A percentile compares a stretch with the other conserved stretches of the same genome.
phyloP scores from a whole-genome alignment of 257 asterid genomes.

The Solanum acaule region DNA sequence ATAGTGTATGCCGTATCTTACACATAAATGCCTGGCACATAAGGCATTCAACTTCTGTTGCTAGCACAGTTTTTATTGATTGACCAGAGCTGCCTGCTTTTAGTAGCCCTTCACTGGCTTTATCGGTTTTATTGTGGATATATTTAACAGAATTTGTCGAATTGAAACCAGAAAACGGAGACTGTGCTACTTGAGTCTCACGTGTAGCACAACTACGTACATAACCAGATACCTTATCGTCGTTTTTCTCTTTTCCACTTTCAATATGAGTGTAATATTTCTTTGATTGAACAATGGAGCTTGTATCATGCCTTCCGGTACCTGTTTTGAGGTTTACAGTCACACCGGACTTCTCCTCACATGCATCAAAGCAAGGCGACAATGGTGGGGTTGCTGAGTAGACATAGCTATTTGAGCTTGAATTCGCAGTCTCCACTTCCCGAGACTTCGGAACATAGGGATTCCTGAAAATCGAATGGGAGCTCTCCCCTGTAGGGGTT shows the following conservation, averaged over 20 bases:
- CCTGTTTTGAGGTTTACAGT: slow-evolving; percentile 36
- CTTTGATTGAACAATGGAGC: slow-evolving; percentile 40
- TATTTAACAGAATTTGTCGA: slow-evolving; percentile 40
- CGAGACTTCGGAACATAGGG: slow-evolving; percentile 82
- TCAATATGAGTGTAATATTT: slow-evolving; percentile 64
- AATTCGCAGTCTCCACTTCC: slow-evolving; percentile 70
- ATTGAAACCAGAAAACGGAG: slow-evolving; percentile 40
- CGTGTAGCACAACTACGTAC: slow-evolving; percentile 26
- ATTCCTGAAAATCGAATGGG: slow-evolving; percentile 67
- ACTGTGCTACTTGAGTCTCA: slow-evolving; percentile 33
- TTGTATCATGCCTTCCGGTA: slow-evolving; percentile 35
- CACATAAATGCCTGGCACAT: slow-evolving; percentile 92
- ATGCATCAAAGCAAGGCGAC: slow-evolving; percentile 56
- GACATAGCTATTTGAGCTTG: slow-evolving; percentile 74
- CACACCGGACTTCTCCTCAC: slow-evolving; percentile 57
- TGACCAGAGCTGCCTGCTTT: slow-evolving; percentile 47
- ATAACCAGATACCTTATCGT: slow-evolving; percentile 25
- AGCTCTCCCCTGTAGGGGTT: slow-evolving; percentile 52
- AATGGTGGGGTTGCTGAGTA: slow-evolving; percentile 94
- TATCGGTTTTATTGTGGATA: slow-evolving; percentile 25
- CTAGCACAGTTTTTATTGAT: slow-evolving; percentile 61
- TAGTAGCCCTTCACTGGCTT: slow-evolving; percentile 37
- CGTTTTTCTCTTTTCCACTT: slow-evolving; percentile 37
- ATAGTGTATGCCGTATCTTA: slow-evolving; percentile 65
- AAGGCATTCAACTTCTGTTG: slow-evolving; percentile 87